phyloP scores from a whole-genome alignment of 805 yeast species.

The Metschnikowia bowlesiae region DNA sequence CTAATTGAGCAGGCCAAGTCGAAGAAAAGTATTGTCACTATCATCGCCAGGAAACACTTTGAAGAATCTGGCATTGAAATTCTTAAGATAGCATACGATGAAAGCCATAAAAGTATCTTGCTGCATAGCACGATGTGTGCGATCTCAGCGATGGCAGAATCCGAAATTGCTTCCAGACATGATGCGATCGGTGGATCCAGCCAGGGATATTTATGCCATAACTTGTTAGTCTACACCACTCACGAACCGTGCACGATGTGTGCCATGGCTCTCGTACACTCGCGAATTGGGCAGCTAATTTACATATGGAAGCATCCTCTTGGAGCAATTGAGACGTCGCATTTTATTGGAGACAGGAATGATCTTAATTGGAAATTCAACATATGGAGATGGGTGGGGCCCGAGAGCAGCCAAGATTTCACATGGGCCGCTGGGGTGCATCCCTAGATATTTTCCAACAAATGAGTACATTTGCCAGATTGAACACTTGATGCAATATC shows the following conservation, averaged over 20 bases:
- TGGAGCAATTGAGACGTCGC: slow-evolving; percentile 59
- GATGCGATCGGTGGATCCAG: slow-evolving; percentile 6
- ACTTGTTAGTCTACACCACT: slow-evolving; percentile 75
- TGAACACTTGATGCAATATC: neutral
- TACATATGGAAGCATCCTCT: slow-evolving; percentile 46
- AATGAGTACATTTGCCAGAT: neutral
- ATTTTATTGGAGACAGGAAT: slow-evolving; percentile 69
- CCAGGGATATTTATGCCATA: slow-evolving; percentile 63
- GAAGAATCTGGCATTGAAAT: slow-evolving; percentile 23
- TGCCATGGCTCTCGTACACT: slow-evolving; percentile 91
- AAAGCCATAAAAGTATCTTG: slow-evolving; percentile 46
- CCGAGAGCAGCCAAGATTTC: slow-evolving; percentile 1
- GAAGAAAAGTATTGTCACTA: slow-evolving; percentile 41
- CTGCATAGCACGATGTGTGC: slow-evolving; percentile 75
- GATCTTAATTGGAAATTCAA: slow-evolving; percentile 86
- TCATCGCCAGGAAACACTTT: slow-evolving; percentile 57
- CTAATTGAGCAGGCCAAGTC: slow-evolving; percentile 10
- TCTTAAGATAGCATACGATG: slow-evolving; percentile 37
- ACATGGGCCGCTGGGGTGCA: neutral
- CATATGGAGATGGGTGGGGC: slow-evolving; percentile 66
- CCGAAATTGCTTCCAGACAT: slow-evolving; percentile 43
- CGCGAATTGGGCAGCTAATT: slow-evolving; percentile 67
- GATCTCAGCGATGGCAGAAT: slow-evolving; percentile 56
- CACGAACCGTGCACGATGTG: slow-evolving; percentile 98
- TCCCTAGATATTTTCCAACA: neutral